Base-by-base conservation (phyloP, 352 stramenopile genomes). In the Phytopythium sindhum region DNA sequence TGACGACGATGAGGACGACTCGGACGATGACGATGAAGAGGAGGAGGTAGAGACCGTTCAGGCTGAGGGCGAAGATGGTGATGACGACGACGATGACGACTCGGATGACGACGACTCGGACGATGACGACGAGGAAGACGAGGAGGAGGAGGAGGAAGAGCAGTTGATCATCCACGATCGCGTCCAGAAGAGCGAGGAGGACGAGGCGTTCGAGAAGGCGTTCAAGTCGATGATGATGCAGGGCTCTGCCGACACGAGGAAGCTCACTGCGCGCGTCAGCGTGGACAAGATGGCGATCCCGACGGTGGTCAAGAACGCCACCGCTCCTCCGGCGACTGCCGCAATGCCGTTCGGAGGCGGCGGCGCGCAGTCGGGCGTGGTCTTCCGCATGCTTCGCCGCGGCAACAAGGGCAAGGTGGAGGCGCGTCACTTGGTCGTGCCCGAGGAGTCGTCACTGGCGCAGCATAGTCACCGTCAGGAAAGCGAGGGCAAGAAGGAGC, bases 321-420 rank as follows among this genome's bases (percentile, higher is more conserved):
- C 57, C 21, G 48, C 67, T 2, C 57, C 77, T 11, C 51, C 65
- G 24, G 68, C 61, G 23, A 54, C 61, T 48, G 52, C 57, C 1
- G 39, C 61, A 0, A 60, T 74, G 23, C 71, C 73, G 33, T 64
- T 77, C 29, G 63, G 66, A 23, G 69, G 41, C 0, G 73, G 67
- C 61, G 78, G 68, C 7, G 66, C 68, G 15, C 60, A 68, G 19
- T 63, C 73, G 45, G 89, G 83, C 10, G 85, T 97, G 21, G 75
- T 91, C 31, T 99, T 99, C 66, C 95, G 97, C 33, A 88, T 99
- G 65, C 70, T 99, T 9, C 97, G 97, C 64, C 93, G 96, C 53
- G 96, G 97, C 23, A 98, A 98, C 77, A 98, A 98, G 77, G 97
- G 97, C 65, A 98, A 98, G 66, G 84, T 98, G 60, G 97, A 99